A percentile compares a stretch with the other conserved stretches of the same genome.
phyloP scores from a whole-genome alignment of 2,329 filamentous ascomycete species.

The Phyllosticta citrichinensis region DNA sequence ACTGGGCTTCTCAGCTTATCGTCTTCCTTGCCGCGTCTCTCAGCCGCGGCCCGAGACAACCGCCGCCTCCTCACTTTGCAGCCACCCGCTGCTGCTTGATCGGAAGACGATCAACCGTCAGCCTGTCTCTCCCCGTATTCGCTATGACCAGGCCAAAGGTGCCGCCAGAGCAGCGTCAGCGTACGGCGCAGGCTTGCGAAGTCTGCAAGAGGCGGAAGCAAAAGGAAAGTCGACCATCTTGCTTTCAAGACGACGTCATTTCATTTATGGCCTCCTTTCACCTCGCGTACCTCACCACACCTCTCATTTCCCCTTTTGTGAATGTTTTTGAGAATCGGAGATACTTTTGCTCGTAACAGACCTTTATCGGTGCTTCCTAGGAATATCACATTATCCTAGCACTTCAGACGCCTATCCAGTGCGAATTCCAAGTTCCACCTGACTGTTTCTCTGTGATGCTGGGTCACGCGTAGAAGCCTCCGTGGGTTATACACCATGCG shows the following conservation, averaged over 20 bases:
- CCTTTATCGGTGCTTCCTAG: not conserved
- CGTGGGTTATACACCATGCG: not conserved
- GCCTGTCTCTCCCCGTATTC: not conserved
- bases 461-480: not conserved
- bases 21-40: not conserved
- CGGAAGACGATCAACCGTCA: not conserved
- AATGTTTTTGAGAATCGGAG: not conserved
- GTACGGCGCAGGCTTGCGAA: slow-evolving; percentile 54
- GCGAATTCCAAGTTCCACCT: not conserved
- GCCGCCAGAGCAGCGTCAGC: slow-evolving; percentile 50
- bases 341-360: not conserved
- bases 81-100: not conserved
- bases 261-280: not conserved
- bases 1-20: not conserved
- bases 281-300: not conserved
- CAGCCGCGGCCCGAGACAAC: not conserved
- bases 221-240: slow-evolving; percentile 40
- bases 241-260: not conserved
- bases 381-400: not conserved
- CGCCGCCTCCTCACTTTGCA: not conserved
- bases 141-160: slow-evolving; percentile 46
- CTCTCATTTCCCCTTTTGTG: not conserved
- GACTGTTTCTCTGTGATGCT: not conserved
- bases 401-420: not conserved
- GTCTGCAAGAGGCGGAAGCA: slow-evolving; percentile 58